Percentiles rank a stretch among this genome's conserved stretches.
Conservation (phyloP, 148 eudicot genomes). For the Rhododendron henanense region DNA sequence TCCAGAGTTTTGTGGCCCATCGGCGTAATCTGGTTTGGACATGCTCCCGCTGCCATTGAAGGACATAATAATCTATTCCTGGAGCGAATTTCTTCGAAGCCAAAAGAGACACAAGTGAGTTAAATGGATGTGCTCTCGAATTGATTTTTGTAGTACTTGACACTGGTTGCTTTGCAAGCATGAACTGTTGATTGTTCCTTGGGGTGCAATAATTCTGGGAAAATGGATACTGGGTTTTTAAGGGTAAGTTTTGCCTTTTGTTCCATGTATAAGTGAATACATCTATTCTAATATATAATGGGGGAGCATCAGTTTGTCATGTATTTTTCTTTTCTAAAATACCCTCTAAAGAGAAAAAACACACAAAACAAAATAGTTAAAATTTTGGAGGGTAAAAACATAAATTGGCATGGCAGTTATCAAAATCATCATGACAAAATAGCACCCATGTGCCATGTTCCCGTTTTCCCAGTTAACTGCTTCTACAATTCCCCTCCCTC, state of each 20-base stretch:
- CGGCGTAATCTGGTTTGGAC: neutral
- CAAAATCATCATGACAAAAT: too few species aligned
- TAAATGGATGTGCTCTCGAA: too few species aligned
- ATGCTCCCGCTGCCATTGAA: neutral
- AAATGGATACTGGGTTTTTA: neutral
- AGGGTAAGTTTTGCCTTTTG: neutral
- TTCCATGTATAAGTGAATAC: neutral
- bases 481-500: too few species aligned
- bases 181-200: neutral
- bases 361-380: too few species aligned
- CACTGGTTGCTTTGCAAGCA: neutral
- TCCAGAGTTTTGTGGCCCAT: neutral
- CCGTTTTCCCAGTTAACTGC: too few species aligned
- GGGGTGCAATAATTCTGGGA: neutral
- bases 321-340: too few species aligned
- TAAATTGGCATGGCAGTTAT: too few species aligned
- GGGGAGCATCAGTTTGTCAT: too few species aligned
- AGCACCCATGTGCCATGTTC: too few species aligned
- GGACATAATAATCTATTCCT: neutral
- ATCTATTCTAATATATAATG: too few species aligned
- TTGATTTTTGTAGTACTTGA: neutral
- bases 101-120: neutral
- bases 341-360: too few species aligned
- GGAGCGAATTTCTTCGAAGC: neutral
- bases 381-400: too few species aligned